Percentiles rank a stretch among this genome's conserved stretches.
Evolutionary conservation across 2,329 filamentous ascomycete species (phyloP).

Genomic region (Decorospora gaudefroyi): DNA sequence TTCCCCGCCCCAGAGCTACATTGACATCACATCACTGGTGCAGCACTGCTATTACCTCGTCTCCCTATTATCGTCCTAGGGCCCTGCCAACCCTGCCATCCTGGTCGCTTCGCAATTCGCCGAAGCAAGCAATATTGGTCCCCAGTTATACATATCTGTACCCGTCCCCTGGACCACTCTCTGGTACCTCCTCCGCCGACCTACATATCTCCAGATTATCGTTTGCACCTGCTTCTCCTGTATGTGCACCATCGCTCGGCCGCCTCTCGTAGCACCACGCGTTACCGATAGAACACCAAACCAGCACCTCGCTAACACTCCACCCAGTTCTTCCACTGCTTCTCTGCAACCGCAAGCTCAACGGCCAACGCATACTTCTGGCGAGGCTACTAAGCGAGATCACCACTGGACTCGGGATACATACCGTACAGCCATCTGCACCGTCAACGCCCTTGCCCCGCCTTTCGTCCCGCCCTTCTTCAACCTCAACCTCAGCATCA

Average conservation of each 20-base stretch:
- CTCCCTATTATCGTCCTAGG: slow-evolving; percentile 34
- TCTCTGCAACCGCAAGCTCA: slow-evolving; percentile 7
- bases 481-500: slow-evolving; percentile 3
- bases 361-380: slow-evolving; percentile 5
- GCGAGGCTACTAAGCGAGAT: slow-evolving; percentile 8
- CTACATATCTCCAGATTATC: slow-evolving; percentile 19
- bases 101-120: slow-evolving; percentile 35
- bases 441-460: slow-evolving; percentile 16
- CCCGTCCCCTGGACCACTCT: slow-evolving; percentile 25
- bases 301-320: slow-evolving; percentile 8
- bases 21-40: slow-evolving; percentile 38
- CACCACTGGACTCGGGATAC: slow-evolving; percentile 10
- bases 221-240: slow-evolving; percentile 18
- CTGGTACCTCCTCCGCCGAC: slow-evolving; percentile 23
- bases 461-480: slow-evolving; percentile 14
- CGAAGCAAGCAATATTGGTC: slow-evolving; percentile 29
- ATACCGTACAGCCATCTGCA: slow-evolving; percentile 9
- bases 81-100: slow-evolving; percentile 29
- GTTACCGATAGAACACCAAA: slow-evolving; percentile 7
- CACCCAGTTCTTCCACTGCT: slow-evolving; percentile 7
- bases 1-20: slow-evolving; percentile 36
- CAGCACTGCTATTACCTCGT: slow-evolving; percentile 30
- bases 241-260: slow-evolving; percentile 23
- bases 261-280: too few relatives aligned
- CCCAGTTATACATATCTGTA: slow-evolving; percentile 23